These are phyloP conservation scores for Marsdenia floribunda DNA, from an alignment of 257 asterid species.

Conservation along the genomic window DNA sequence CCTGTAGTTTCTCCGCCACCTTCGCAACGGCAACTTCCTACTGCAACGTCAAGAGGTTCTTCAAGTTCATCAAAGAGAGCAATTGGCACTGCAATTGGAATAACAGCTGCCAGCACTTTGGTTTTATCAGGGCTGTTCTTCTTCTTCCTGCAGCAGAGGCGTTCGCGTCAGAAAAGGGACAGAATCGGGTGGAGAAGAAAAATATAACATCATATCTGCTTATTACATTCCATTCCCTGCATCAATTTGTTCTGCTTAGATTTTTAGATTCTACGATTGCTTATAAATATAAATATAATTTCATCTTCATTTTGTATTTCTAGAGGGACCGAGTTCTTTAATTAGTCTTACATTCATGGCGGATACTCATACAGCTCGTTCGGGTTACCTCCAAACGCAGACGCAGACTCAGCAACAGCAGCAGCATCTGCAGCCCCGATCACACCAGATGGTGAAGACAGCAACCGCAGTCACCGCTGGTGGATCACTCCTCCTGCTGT, in stretches of 20 bases:
- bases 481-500: constrained; percentile 57
- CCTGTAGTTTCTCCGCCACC: constrained; percentile 20
- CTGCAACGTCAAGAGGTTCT: constrained; percentile 16
- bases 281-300: no score
- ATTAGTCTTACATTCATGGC: constrained; percentile 10
- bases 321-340: no score
- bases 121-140: constrained; percentile 40
- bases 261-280: no score
- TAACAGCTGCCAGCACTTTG: constrained; percentile 52
- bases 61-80: constrained; percentile 40
- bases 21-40: constrained; percentile 20
- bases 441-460: constrained; percentile 53
- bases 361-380: constrained; percentile 3
- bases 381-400: not conserved
- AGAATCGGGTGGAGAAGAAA: no score
- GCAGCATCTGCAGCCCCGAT: constrained; percentile 21
- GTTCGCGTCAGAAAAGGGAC: constrained; percentile 33
- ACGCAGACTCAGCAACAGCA: constrained; percentile 9
- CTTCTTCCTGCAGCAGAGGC: constrained; percentile 28
- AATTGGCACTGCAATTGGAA: constrained; percentile 64
- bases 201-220: not conserved
- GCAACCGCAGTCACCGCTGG: constrained; percentile 73
- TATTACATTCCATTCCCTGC: not conserved
- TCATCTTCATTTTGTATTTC: no score
- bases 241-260: not conserved